A percentile compares a stretch with the other conserved stretches of the same genome.
These are phyloP conservation scores for Paramecium pentaurelia DNA, from an alignment of 73 alveolate genomes.

Conservation along the genomic window DNA sequence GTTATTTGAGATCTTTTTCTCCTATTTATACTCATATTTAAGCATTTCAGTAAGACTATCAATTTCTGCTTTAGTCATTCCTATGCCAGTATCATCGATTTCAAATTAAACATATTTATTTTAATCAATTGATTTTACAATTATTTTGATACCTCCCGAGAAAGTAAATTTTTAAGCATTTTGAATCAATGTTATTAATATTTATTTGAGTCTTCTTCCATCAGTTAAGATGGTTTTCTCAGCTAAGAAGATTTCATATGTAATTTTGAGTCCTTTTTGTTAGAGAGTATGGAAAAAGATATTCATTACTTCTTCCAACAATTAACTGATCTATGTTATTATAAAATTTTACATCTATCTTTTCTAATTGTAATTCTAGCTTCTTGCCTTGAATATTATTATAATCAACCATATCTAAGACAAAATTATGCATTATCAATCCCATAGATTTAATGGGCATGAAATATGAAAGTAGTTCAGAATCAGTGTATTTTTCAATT, in stretches of 20 bases:
- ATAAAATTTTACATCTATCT: not conserved
- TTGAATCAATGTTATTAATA: constrained; percentile 8
- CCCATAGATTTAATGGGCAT: not conserved
- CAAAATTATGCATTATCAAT: not conserved
- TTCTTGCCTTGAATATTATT: constrained; percentile 10
- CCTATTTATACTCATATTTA: not conserved
- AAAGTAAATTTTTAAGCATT: constrained; percentile 52
- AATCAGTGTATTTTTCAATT: not conserved
- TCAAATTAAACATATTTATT: not conserved
- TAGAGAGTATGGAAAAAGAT: not conserved
- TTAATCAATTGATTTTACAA: not conserved
- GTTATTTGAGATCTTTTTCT: not conserved
- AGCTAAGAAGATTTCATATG: not conserved
- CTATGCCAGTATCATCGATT: constrained; percentile 53
- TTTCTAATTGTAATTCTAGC: not conserved
- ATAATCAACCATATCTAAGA: constrained; percentile 17
- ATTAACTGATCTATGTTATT: not conserved
- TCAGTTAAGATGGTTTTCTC: not conserved
- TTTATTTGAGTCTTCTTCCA: constrained; percentile 47
- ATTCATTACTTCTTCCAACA: not conserved
- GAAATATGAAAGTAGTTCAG: not conserved
- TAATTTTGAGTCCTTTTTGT: not conserved
- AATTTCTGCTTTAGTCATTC: constrained; percentile 15
- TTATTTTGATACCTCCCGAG: constrained; percentile 31
- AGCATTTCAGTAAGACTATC: not conserved